Evolutionary conservation across 129 eudicot species (phyloP).

Genomic region (Kitagawia praeruptora): DNA sequence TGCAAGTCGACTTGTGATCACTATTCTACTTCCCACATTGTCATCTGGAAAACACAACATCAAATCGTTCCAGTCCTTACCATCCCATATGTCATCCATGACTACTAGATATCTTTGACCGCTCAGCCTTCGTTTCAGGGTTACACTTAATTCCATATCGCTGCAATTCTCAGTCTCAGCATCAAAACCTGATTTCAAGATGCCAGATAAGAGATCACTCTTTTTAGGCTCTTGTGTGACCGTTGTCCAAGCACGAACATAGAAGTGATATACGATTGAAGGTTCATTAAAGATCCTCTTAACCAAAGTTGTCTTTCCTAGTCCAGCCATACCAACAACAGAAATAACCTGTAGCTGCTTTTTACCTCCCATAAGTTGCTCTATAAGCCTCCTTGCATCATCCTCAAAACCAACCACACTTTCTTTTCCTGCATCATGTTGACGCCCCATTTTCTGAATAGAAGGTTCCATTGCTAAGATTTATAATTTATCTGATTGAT

Average conservation of each 20-base stretch:
- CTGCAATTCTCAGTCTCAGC: neutral
- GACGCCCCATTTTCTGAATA: neutral
- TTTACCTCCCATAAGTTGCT: neutral
- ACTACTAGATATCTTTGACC: neutral
- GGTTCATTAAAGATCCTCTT: no score
- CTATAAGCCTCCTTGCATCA: neutral
- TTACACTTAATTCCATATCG: neutral
- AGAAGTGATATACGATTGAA: neutral
- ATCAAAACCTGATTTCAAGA: neutral
- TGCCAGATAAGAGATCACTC: neutral
- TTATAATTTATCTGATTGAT: no score
- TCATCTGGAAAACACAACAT: constrained; percentile 24
- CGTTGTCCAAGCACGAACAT: neutral
- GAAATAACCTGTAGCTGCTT: neutral
- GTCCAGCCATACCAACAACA: neutral
- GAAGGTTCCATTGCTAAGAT: neutral
- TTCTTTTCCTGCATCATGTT: neutral
- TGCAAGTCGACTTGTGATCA: constrained; percentile 21
- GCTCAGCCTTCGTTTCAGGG: neutral
- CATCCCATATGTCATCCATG: neutral
- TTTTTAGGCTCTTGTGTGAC: neutral
- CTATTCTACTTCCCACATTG: constrained; percentile 23
- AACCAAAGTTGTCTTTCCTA: no score
- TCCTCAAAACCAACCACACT: neutral
- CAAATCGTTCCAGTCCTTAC: constrained; percentile 27